Evolutionary conservation across 495 filamentous ascomycete species (phyloP), one percentile per base, ranked within the genome.

Genomic region (Penicillium riverlandense): DNA sequence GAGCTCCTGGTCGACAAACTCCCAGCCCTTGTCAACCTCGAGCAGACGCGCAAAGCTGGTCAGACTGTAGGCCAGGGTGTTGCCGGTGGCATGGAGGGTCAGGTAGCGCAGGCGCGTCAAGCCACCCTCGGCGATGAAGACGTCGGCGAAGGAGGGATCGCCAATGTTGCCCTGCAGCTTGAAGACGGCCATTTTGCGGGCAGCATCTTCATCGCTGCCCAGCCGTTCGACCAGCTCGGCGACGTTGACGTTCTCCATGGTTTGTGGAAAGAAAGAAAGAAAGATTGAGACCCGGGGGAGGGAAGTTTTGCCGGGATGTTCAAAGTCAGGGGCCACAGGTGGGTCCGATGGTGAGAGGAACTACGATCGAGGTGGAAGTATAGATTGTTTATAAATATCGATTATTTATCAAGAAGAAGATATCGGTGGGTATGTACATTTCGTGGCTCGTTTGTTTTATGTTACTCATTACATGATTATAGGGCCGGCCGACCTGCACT

Each of bases 101-200:
- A 97, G 71, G 44, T 87, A 82, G 28, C 88, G 79, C 47, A 99
- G 70, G 48, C 88, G 83, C 46, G 77, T 74, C 37, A 96, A 67
- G 7, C 92, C 92, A 36, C 90, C 94, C 47, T 88, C 85, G 11
- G 81, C 76, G 15, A 97, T 95, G 70, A 97, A 99, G 44, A 91
- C 77, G 61, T 97, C 94, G 35, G 92, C 94, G 60, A 99, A 97
- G 38, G 89, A 88, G 4, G 92, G 92, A 61, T 99, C 94, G 55
- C 88, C 88, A 57, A 99, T 95, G 47, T 83, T 87, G 34, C 80
- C 77, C 65, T 99, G 92, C 33, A 99, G 80, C 66, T 95, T 95
- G 77, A 99, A 99, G 46, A 90, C 94, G 10, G 92, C 92, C 88
- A 96, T 96, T 72, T 99, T 99, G 53, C 92, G 88, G 43, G 88